A percentile compares a stretch with the other conserved stretches of the same genome.
phyloP scores from a whole-genome alignment of 1,284 basidiomycete species.

The Cutaneotrichosporon dermatis region DNA sequence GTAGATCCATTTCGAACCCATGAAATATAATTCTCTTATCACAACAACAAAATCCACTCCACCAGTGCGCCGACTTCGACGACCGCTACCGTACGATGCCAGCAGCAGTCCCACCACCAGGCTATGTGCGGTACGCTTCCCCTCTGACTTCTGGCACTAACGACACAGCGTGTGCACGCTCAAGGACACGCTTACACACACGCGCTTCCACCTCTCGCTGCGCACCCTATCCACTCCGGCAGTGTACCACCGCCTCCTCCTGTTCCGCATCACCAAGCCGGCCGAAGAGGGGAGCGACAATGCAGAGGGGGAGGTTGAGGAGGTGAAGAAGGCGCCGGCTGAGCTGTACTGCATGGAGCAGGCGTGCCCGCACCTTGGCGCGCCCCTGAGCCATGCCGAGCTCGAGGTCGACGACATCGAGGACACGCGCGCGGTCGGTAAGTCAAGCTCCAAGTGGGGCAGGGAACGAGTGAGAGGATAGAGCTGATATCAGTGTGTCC shows the following conservation, averaged over 20 bases:
- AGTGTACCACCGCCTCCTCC: conserved; percentile 64
- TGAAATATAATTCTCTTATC: neutral
- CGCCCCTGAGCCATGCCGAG: conserved; percentile 65
- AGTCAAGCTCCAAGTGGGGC: conserved; percentile 1
- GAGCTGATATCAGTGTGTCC: conserved; percentile 63
- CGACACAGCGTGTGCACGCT: conserved; percentile 54
- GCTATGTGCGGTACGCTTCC: neutral
- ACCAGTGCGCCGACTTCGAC: neutral
- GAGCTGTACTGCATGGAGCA: conserved; percentile 82
- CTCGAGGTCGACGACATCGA: conserved; percentile 36
- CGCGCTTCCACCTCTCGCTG: conserved; percentile 63
- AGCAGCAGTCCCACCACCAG: neutral
- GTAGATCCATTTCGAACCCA: neutral
- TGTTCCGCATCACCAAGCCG: conserved; percentile 59
- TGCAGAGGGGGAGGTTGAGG: too few relatives aligned
- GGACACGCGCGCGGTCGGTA: conserved; percentile 35
- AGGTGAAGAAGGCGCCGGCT: conserved; percentile 24
- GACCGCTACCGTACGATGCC: neutral
- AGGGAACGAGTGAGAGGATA: neutral
- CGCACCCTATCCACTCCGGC: conserved; percentile 57
- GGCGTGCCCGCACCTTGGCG: conserved; percentile 76
- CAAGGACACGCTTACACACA: conserved; percentile 58
- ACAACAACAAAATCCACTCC: neutral
- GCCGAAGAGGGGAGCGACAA: conserved; percentile 15
- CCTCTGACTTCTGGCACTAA: neutral